Evolutionary conservation across 306 rosid species (phyloP).

Genomic region (Albizia julibrissin): DNA sequence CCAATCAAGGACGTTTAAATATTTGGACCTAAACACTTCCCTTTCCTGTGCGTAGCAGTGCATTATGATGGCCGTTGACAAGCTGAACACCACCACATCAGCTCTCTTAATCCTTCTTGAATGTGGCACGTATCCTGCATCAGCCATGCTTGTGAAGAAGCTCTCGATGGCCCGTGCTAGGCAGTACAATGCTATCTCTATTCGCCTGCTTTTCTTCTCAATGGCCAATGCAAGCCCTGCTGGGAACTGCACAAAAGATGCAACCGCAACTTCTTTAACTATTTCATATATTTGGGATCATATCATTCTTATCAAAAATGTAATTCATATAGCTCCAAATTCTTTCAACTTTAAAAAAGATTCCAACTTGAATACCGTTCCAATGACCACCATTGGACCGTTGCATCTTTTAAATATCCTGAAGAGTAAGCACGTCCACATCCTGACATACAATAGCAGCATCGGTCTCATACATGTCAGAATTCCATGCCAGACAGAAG

Average conservation of each 20-base stretch:
- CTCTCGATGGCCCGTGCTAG: constrained; percentile 59
- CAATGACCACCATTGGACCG: constrained; percentile 82
- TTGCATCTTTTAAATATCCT: constrained; percentile 71
- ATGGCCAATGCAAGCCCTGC: constrained; percentile 74
- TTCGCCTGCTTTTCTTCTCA: constrained; percentile 76
- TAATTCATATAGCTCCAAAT: neutral
- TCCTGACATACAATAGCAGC: constrained; percentile 54
- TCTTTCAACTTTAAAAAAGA: neutral
- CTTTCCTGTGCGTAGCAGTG: constrained; percentile 62
- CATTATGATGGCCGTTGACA: constrained; percentile 73
- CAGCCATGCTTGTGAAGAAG: constrained; percentile 70
- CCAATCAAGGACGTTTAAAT: constrained; percentile 64
- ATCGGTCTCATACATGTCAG: constrained; percentile 16
- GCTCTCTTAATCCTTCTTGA: constrained; percentile 55
- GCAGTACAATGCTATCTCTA: constrained; percentile 70
- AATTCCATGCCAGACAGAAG: constrained; percentile 6
- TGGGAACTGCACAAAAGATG: constrained; percentile 62
- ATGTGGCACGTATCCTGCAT: constrained; percentile 46
- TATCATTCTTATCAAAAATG: neutral
- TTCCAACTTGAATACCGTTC: constrained; percentile 58
- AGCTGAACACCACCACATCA: constrained; percentile 59
- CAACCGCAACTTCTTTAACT: constrained; percentile 12
- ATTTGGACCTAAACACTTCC: constrained; percentile 62
- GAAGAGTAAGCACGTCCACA: constrained; percentile 87
- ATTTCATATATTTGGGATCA: neutral